Base-by-base conservation (phyloP, 139 green algal species). In the Deuterostichococcus epilithicus region DNA sequence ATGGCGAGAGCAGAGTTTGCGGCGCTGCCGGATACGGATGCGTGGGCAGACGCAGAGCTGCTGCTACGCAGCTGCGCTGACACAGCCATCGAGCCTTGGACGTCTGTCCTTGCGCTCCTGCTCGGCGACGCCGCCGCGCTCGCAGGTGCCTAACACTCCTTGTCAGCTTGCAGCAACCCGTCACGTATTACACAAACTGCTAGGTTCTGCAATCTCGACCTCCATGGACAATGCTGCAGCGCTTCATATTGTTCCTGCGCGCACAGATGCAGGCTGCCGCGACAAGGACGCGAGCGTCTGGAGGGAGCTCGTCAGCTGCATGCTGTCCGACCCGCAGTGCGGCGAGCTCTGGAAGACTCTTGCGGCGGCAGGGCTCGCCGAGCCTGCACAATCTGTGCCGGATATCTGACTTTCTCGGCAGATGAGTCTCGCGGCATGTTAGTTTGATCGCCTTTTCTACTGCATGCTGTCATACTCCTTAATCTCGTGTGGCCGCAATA, bases 81-180 rank as follows among this genome's bases (percentile, higher is more conserved):
- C 8, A 82, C 87, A 20, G 77, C 81, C 3, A 76, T 80, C 1
- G 18, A 80, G 30, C 80, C 80, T 34, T 87, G 87, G 80, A 70
- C 71, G 20, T 70, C 84, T 0, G 83, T 85, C 18, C 79, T 94
- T 36, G 86, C 83, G 3, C 80, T 92, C 52, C 37, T 92, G 77
- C 74, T 92, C 38, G 85, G 88, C 20, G 86, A 94, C 35, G 58
- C 28, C 0, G 39, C 25, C 33, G 28, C 66, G 37, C 66, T 39
- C 34, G 66, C 66, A n/a, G 52, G 52, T 63, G 52, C 28, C 18
- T 63, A 20, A 25, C 52, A 30, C 18, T 20, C 13, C 26, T 3
- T 5, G 10, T 20, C 18, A 20, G 20, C 52, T 30, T 25, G 26
- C 10, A n/a, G 52, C 52, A n/a, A 28, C 18, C n/a, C n/a, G n/a